These are phyloP conservation scores for Pichia sp. DNA, from an alignment of 1,139 yeast genomes.

Conservation along the genomic window DNA sequence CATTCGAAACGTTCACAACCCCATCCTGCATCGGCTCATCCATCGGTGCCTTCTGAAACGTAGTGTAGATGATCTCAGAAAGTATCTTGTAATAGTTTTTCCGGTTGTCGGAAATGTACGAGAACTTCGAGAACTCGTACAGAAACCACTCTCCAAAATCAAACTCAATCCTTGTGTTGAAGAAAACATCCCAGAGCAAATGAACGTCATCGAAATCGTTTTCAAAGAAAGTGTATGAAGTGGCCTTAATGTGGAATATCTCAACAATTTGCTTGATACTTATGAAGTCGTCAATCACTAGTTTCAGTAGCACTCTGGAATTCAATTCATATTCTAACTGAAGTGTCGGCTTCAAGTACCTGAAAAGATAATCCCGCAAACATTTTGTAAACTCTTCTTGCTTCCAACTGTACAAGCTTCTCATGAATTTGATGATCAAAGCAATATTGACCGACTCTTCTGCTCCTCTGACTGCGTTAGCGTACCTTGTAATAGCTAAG, in stretches of 20 bases:
- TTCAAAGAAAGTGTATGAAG: slow-evolving; percentile 4
- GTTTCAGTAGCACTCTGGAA: slow-evolving; percentile 24
- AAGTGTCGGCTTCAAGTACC: slow-evolving; percentile 28
- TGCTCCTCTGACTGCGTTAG: slow-evolving; percentile 23
- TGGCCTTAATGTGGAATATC: slow-evolving; percentile 23
- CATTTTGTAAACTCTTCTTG: slow-evolving; percentile 31
- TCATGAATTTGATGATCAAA: slow-evolving; percentile 24
- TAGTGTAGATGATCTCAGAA: slow-evolving; percentile 4
- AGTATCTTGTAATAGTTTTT: slow-evolving; percentile 13
- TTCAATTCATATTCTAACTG: slow-evolving; percentile 30
- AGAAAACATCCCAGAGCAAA: slow-evolving; percentile 18
- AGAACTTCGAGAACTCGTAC: not conserved
- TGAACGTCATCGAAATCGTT: slow-evolving; percentile 3
- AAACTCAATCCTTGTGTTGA: not conserved
- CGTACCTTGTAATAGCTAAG: slow-evolving; percentile 25
- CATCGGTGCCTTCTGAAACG: not conserved
- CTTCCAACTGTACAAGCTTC: slow-evolving; percentile 28
- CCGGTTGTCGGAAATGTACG: slow-evolving; percentile 6
- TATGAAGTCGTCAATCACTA: slow-evolving; percentile 37
- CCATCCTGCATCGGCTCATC: slow-evolving; percentile 14
- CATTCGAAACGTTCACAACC: slow-evolving; percentile 20
- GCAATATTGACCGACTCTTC: slow-evolving; percentile 15
- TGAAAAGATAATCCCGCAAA: slow-evolving; percentile 26
- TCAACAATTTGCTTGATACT: slow-evolving; percentile 34
- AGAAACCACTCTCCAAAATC: slow-evolving; percentile 1